These are phyloP conservation scores for Globisporangium nodosum DNA, from an alignment of 352 stramenopile species.

Conservation along the genomic window DNA sequence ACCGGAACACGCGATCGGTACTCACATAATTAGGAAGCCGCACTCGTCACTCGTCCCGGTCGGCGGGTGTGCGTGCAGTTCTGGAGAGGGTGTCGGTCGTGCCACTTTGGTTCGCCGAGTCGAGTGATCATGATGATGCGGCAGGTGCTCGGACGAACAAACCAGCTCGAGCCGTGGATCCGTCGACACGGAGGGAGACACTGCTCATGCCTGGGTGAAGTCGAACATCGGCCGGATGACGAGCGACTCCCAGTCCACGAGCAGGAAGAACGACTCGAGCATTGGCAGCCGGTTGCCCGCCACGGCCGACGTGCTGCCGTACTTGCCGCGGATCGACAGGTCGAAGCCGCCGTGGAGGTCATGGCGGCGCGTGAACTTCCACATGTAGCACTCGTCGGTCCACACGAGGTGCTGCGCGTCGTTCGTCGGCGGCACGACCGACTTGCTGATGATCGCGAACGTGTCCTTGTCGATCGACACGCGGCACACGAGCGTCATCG, in stretches of 20 bases:
- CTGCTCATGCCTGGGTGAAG: conserved; percentile 31
- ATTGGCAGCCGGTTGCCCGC: conserved; percentile 77
- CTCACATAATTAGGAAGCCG: neutral
- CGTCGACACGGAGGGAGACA: no score
- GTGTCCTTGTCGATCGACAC: conserved; percentile 81
- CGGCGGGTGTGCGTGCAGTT: no score
- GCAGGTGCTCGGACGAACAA: neutral
- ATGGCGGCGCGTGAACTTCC: conserved; percentile 58
- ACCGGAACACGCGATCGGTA: neutral
- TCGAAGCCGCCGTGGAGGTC: conserved; percentile 63
- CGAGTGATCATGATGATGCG: neutral
- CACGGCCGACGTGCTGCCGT: conserved; percentile 78
- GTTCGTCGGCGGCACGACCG: conserved; percentile 67
- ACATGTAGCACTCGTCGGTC: conserved; percentile 86
- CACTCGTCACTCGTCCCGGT: no score
- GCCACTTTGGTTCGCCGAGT: neutral
- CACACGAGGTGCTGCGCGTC: conserved; percentile 84
- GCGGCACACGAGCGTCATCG: conserved; percentile 76
- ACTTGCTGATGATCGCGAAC: conserved; percentile 81
- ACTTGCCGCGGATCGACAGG: conserved; percentile 70
- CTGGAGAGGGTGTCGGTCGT: neutral
- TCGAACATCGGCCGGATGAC: conserved; percentile 77
- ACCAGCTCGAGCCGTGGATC: neutral
- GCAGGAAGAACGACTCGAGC: conserved; percentile 82
- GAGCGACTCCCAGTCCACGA: conserved; percentile 82